Percentiles rank a stretch among this genome's conserved stretches.
These are phyloP conservation scores for Populus hybrid DNA, from an alignment of 441 rosid genomes.

Conservation along the genomic window DNA sequence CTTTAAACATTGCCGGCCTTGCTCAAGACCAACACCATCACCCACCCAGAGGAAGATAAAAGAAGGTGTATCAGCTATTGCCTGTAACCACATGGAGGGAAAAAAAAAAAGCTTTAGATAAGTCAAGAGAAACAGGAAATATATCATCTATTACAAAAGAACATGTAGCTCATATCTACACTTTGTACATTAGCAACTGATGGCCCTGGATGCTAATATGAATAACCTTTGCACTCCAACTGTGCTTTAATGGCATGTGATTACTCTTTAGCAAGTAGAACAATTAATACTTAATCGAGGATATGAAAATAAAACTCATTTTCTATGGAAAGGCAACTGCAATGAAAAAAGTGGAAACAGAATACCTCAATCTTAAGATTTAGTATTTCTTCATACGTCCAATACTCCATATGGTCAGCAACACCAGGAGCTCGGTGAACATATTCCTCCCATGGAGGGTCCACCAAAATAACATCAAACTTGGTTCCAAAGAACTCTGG, in stretches of 20 bases:
- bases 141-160: background rate
- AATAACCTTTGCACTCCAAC: background rate
- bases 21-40: conserved; percentile 96
- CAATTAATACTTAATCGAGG: conserved; percentile 2
- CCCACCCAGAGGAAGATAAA: conserved; percentile 99
- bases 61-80: conserved; percentile 98
- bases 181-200: background rate
- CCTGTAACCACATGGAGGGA: conserved; percentile 39
- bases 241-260: background rate
- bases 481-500: conserved; percentile 93
- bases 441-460: conserved; percentile 99
- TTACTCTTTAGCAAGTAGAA: background rate
- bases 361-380: conserved; percentile 94
- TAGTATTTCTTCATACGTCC: conserved; percentile 93
- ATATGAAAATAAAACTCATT: background rate
- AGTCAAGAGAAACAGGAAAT: conserved; percentile 2
- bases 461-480: conserved; percentile 97
- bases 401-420: conserved; percentile 95
- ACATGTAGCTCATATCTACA: background rate
- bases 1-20: conserved; percentile 97
- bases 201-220: background rate
- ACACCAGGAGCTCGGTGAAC: conserved; percentile 99
- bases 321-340: background rate
- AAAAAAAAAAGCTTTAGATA: background rate
- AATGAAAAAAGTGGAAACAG: conserved; percentile 13